phyloP scores from a whole-genome alignment of 2,329 filamentous ascomycete species.

The Xylariomycetidae sp. region DNA sequence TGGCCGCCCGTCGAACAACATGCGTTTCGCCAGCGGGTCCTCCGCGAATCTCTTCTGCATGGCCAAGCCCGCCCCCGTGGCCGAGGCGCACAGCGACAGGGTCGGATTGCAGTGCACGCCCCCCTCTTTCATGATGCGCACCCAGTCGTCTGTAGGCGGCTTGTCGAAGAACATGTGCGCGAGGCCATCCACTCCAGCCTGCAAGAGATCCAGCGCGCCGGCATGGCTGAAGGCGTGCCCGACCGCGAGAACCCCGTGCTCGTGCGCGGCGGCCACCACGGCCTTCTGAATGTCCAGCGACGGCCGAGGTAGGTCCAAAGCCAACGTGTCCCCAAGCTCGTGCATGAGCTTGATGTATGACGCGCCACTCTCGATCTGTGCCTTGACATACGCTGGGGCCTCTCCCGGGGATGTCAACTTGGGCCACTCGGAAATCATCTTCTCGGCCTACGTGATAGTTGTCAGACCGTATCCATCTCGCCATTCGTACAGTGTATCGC shows the following conservation, averaged over 20 bases:
- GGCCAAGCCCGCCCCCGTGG: background rate
- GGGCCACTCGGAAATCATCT: too few relatives aligned
- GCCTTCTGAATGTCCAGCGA: slow-evolving; percentile 38
- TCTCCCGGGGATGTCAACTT: too few relatives aligned
- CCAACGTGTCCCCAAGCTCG: slow-evolving; percentile 38
- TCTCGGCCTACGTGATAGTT: too few relatives aligned
- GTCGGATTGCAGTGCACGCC: background rate
- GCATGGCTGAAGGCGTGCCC: slow-evolving; percentile 22
- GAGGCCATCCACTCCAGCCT: slow-evolving; percentile 23
- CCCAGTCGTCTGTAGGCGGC: slow-evolving; percentile 14
- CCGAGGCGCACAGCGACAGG: background rate
- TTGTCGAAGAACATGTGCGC: slow-evolving; percentile 28
- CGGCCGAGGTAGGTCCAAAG: slow-evolving; percentile 32
- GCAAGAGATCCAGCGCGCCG: slow-evolving; percentile 23
- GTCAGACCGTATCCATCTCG: too few relatives aligned
- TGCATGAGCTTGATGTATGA: slow-evolving; percentile 51
- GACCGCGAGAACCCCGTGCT: slow-evolving; percentile 19
- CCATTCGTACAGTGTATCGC: too few relatives aligned
- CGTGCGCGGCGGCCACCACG: slow-evolving; percentile 34
- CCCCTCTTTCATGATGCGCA: background rate
- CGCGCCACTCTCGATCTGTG: too few relatives aligned
- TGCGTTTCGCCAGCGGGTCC: background rate
- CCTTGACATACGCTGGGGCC: too few relatives aligned
- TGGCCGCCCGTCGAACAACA: background rate
- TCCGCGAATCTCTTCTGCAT: background rate